Evolutionary conservation across 345 rosid species (phyloP).

Genomic region (Raphanus raphanistrum): DNA sequence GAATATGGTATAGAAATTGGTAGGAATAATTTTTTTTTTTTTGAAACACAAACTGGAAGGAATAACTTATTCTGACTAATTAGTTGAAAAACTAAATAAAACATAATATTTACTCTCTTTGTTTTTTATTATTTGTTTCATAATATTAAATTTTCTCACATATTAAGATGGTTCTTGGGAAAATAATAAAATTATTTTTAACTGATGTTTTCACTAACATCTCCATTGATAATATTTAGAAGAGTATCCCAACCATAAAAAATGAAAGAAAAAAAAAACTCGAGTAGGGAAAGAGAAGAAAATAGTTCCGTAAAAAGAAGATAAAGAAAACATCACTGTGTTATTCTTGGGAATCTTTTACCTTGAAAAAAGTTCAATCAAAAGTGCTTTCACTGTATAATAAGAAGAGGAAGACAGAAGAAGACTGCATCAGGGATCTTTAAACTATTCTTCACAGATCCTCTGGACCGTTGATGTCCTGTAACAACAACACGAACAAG

Average conservation of each 20-base stretch:
- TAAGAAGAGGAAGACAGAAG: background rate
- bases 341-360: slow-evolving; percentile 22
- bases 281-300: background rate
- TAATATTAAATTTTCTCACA: background rate
- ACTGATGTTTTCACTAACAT: background rate
- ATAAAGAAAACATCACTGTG: background rate
- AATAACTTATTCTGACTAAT: background rate
- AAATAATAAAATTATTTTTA: background rate
- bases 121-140: background rate
- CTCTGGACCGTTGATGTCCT: slow-evolving; percentile 73
- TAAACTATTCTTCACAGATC: slow-evolving; percentile 49
- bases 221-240: background rate
- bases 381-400: background rate
- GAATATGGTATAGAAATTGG: background rate
- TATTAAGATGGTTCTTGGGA: background rate
- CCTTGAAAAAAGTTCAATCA: background rate
- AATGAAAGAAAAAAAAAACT: background rate
- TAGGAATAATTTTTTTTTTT: no score
- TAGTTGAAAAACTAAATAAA: background rate
- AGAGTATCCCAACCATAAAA: background rate
- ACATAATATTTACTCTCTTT: background rate
- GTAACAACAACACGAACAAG: slow-evolving; percentile 12
- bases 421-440: background rate
- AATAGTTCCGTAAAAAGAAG: background rate
- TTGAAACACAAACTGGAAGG: background rate